Evolutionary conservation across 2,329 filamentous ascomycete genomes (phyloP).

Genomic region (Mycosphaerella arachidis): DNA sequence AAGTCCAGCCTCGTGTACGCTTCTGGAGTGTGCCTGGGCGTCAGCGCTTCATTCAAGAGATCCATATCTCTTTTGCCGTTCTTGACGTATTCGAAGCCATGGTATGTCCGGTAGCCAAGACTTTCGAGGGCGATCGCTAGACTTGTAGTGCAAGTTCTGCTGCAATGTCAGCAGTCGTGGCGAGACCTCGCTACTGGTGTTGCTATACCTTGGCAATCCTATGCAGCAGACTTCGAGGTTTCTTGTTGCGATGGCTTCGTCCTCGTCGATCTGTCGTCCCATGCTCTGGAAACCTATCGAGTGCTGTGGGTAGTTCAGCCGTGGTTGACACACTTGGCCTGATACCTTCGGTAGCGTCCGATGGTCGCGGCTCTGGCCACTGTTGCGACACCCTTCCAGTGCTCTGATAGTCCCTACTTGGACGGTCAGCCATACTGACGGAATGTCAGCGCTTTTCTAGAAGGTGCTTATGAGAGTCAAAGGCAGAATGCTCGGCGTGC

Average conservation of each 20-base stretch:
- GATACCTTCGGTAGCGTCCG: neutral
- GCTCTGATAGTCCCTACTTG: neutral
- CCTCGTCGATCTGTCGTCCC: constrained; percentile 8
- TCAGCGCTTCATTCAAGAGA: constrained; percentile 10
- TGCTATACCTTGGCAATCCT: constrained; percentile 9
- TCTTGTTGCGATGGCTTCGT: constrained; percentile 9
- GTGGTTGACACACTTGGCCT: neutral
- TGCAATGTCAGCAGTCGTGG: neutral
- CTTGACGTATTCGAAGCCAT: constrained; percentile 13
- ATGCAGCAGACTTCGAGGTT: constrained; percentile 12
- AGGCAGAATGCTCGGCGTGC: neutral
- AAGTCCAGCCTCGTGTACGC: constrained; percentile 7
- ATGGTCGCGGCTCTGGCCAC: neutral
- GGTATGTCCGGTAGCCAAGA: constrained; percentile 10
- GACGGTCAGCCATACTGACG: neutral
- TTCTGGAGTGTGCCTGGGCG: constrained; percentile 1
- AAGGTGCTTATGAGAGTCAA: neutral
- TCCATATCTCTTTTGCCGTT: constrained; percentile 15
- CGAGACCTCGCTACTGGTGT: neutral
- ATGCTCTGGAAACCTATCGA: neutral
- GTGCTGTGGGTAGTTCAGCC: neutral
- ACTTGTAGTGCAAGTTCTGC: constrained; percentile 7
- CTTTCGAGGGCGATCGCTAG: constrained; percentile 5
- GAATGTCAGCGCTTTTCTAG: neutral
- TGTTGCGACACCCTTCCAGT: neutral